Evolutionary conservation across 345 rosid genomes (phyloP).

Genomic region (Camelina neglecta): DNA sequence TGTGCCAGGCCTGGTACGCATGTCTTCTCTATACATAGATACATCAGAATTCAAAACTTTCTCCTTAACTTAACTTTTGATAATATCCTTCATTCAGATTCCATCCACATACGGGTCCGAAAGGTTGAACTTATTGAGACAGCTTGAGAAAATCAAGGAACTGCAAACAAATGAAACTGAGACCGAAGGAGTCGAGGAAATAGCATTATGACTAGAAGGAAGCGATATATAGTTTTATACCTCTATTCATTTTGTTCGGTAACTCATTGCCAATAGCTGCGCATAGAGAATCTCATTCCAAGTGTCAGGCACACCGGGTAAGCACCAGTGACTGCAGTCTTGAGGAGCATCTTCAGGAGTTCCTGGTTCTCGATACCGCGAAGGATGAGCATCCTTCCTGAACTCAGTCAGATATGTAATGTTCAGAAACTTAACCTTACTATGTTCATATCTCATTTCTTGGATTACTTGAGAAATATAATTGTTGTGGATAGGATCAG

Average conservation of each 20-base stretch:
- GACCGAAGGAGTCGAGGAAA: conserved; percentile 58
- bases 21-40: conserved; percentile 29
- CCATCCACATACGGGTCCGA: conserved; percentile 95
- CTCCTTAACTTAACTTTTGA: conserved; percentile 12
- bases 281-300: conserved; percentile 89
- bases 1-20: conserved; percentile 77
- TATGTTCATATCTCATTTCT: conserved; percentile 51
- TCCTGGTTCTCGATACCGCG: conserved; percentile 72
- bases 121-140: conserved; percentile 88
- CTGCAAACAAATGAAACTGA: conserved; percentile 60
- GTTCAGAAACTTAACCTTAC: conserved; percentile 65
- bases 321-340: conserved; percentile 97
- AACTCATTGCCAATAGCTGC: conserved; percentile 59
- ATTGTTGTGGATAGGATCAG: conserved; percentile 62
- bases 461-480: conserved; percentile 56
- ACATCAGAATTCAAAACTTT: conserved; percentile 6
- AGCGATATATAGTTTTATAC: conserved; percentile 28
- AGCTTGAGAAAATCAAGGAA: conserved; percentile 90
- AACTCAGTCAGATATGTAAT: conserved; percentile 71
- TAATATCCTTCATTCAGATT: conserved; percentile 57
- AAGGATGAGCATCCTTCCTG: conserved; percentile 81
- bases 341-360: conserved; percentile 68
- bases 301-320: conserved; percentile 85
- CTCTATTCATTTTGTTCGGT: conserved; percentile 34
- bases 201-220: conserved; percentile 33